These are phyloP conservation scores for Colletotrichum costaricense DNA, from an alignment of 2,329 filamentous ascomycete genomes.

Conservation along the genomic window DNA sequence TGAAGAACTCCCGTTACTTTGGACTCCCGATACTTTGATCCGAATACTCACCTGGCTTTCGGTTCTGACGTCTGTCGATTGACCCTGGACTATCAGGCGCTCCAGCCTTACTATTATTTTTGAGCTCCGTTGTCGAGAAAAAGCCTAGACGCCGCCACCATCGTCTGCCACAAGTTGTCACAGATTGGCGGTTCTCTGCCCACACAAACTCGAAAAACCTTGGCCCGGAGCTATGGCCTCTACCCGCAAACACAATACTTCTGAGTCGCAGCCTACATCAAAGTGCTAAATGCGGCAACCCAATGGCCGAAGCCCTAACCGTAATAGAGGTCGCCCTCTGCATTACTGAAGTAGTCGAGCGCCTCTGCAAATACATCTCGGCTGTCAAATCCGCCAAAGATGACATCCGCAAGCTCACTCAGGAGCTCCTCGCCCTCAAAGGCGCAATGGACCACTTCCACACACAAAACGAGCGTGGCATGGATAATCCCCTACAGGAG, in stretches of 20 bases:
- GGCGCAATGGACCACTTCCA: slow-evolving; percentile 39
- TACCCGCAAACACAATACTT: slow-evolving; percentile 1
- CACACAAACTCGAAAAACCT: background rate
- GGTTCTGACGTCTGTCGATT: background rate
- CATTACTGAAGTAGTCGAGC: slow-evolving; percentile 37
- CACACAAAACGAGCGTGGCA: background rate
- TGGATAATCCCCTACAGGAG: slow-evolving; percentile 6
- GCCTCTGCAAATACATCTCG: slow-evolving; percentile 37
- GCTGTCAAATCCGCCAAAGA: slow-evolving; percentile 39
- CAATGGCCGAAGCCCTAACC: slow-evolving; percentile 38
- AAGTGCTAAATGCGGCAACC: background rate
- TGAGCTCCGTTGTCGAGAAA: background rate
- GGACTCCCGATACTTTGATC: background rate
- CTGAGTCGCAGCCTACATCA: background rate
- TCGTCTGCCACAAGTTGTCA: background rate
- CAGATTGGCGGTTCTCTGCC: background rate
- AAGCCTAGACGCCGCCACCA: background rate
- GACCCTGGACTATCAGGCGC: background rate
- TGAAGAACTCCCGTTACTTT: background rate
- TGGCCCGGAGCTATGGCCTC: background rate
- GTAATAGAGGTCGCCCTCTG: slow-evolving; percentile 37
- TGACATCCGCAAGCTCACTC: slow-evolving; percentile 39
- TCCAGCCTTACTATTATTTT: background rate
- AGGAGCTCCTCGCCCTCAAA: slow-evolving; percentile 41
- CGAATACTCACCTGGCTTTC: background rate